These are phyloP conservation scores for Dipodascus geniculatus DNA, from an alignment of 805 yeast species.

Conservation along the genomic window DNA sequence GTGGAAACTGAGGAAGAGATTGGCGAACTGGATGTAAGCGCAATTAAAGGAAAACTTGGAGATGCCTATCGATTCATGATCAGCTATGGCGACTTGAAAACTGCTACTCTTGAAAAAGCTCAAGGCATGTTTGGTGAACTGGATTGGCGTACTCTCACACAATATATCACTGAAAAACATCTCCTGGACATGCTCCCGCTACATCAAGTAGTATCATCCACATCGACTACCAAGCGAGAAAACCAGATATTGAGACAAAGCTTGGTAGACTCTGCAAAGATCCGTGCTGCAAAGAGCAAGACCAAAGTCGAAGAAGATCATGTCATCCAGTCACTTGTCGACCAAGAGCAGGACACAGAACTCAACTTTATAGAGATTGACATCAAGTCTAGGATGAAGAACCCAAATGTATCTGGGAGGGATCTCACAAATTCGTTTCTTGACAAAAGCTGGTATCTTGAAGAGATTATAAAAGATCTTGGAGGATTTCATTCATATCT, in stretches of 20 bases:
- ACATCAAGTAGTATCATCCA: slow-evolving; percentile 26
- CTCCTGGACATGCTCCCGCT: slow-evolving; percentile 22
- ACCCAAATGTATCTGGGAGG: slow-evolving; percentile 24
- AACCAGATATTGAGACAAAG: slow-evolving; percentile 30
- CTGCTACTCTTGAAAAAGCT: background rate
- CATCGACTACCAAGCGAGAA: slow-evolving; percentile 42
- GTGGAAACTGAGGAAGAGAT: slow-evolving; percentile 21
- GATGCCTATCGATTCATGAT: slow-evolving; percentile 30
- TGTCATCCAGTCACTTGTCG: slow-evolving; percentile 24
- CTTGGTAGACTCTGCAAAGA: slow-evolving; percentile 23
- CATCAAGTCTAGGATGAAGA: slow-evolving; percentile 28
- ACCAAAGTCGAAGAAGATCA: slow-evolving; percentile 23
- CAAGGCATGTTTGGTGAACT: background rate
- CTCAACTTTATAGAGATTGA: slow-evolving; percentile 34
- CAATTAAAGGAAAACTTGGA: slow-evolving; percentile 22
- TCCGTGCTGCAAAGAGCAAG: slow-evolving; percentile 9
- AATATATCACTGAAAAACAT: slow-evolving; percentile 19
- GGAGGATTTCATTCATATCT: slow-evolving; percentile 27
- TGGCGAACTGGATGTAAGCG: slow-evolving; percentile 25
- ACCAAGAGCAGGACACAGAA: slow-evolving; percentile 26
- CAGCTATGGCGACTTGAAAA: slow-evolving; percentile 15
- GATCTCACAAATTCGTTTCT: slow-evolving; percentile 39
- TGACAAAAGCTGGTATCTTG: slow-evolving; percentile 53
- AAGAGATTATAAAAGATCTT: slow-evolving; percentile 22
- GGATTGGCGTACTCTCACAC: slow-evolving; percentile 22